phyloP scores from a whole-genome alignment of 768 basidiomycete species.

The Tremella fuciformis region DNA sequence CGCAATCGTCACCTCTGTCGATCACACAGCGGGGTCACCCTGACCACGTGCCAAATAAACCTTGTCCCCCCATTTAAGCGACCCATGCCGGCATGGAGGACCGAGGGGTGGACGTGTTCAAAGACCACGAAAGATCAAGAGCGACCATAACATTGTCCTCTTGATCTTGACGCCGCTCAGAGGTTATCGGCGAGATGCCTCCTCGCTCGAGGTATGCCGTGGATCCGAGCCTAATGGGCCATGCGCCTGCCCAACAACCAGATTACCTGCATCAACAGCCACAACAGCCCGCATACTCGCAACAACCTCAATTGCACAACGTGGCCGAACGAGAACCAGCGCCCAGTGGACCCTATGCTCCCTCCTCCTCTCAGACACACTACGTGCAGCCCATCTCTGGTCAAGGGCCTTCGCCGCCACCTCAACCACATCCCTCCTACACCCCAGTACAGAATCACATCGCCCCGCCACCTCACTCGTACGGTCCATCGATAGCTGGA shows the following conservation, averaged over 20 bases:
- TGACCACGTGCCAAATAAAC: no score
- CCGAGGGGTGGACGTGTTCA: no score
- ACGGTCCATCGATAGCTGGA: constrained; percentile 63
- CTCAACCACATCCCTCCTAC: constrained; percentile 21
- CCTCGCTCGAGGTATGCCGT: constrained; percentile 47
- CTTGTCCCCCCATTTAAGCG: no score
- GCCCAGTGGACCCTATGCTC: constrained; percentile 26
- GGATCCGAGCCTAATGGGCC: constrained; percentile 40
- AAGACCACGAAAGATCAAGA: no score
- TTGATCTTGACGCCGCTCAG: no score
- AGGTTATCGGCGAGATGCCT: constrained; percentile 25
- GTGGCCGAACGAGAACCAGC: constrained; percentile 25
- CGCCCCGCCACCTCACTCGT: constrained; percentile 68
- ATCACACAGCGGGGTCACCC: no score
- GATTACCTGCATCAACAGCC: constrained; percentile 28
- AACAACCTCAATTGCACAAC: constrained; percentile 30
- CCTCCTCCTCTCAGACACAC: constrained; percentile 16
- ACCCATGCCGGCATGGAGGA: no score
- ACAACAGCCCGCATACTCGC: constrained; percentile 21
- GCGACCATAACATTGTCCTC: no score
- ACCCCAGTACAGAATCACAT: constrained; percentile 53
- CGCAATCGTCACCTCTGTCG: no score
- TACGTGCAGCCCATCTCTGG: background rate
- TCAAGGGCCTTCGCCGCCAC: constrained; percentile 3
- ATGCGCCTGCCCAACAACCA: constrained; percentile 17